Base-by-base conservation (phyloP, 208 protist genomes). In the Blechomonas ayalai region DNA sequence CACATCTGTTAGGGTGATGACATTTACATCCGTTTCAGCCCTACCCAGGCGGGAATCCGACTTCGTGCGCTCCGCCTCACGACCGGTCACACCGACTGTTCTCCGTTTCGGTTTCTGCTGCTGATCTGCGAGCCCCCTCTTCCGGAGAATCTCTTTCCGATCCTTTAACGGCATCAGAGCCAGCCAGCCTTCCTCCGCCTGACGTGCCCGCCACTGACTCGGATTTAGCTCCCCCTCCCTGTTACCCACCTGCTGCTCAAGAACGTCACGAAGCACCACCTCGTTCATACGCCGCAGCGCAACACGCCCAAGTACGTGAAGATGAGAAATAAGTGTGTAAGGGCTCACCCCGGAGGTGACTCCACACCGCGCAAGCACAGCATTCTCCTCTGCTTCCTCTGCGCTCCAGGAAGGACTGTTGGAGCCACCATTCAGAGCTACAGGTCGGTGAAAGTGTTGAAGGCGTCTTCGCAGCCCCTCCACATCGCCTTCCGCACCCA, bases 111-210 rank as follows among this genome's bases (percentile, higher is more conserved):
- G 35, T 8, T 3, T 8, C 35, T 40, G 35, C 24, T 40, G 35
- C 26, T 32, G 25, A 25, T 9, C 12, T 44, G 13, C 31, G 13
- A 2, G n/a, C n/a, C n/a, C n/a, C n/a, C n/a, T 19, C 24, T 49
- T 41, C 34, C 24, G 45, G 35, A 56, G 52, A 33, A 34, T 23
- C 15, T 31, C 59, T 34, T 80, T 85, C 26, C 67, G 71, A 26
- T 72, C 46, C 44, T 73, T 51, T n/a, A 85, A 40, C 0, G 67
- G 56, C 26, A 79, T 37, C 7, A 85, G 39, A 4, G 63, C 61
- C 40, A 79, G 34, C 45, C 58, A 10, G 5, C 57, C 64, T 13
- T 35, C 20, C 31, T 50, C 23, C 9, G 52, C 24, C 9, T 7
- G 19, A 40, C 38, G 38, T 26, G 63, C 41, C 40, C 44, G 26